Conservation (phyloP, 108 stramenopile genomes). For the Skeletonema marinoi region DNA sequence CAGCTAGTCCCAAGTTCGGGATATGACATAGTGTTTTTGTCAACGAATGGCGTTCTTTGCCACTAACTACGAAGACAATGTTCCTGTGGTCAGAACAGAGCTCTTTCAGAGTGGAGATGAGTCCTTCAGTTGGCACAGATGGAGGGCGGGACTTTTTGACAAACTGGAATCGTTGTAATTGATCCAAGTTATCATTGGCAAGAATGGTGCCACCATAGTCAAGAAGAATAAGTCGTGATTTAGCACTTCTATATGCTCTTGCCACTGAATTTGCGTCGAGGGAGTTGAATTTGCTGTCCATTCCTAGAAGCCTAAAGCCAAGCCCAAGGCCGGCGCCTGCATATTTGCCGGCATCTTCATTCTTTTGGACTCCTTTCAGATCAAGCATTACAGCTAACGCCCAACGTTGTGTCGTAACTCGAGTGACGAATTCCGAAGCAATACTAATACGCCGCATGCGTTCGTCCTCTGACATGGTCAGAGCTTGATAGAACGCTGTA, state of each 20-base stretch:
- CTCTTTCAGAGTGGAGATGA: constrained; percentile 75
- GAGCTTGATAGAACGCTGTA: constrained; percentile 69
- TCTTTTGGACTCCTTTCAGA: constrained; percentile 85
- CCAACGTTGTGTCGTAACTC: constrained; percentile 96
- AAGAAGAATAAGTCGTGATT: constrained; percentile 87
- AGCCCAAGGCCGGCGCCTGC: constrained; percentile 94
- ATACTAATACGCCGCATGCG: constrained; percentile 73
- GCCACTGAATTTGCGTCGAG: constrained; percentile 75
- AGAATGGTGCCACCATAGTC: constrained; percentile 98
- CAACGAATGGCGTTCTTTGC: constrained; percentile 86
- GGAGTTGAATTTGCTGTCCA: constrained; percentile 76
- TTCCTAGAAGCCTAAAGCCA: constrained; percentile 91
- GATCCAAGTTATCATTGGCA: constrained; percentile 89
- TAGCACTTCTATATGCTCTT: constrained; percentile 74
- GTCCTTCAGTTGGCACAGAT: constrained; percentile 64
- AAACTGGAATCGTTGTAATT: constrained; percentile 86
- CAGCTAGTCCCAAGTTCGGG: constrained; percentile 87
- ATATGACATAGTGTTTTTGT: constrained; percentile 80
- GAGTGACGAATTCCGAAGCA: constrained; percentile 89
- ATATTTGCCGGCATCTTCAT: constrained; percentile 69
- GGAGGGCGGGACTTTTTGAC: constrained; percentile 87
- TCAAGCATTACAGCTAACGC: constrained; percentile 89
- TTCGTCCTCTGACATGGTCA: constrained; percentile 85
- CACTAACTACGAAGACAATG: constrained; percentile 90
- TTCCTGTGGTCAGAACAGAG: constrained; percentile 87